These are phyloP conservation scores for Yamadazyma jaroonii DNA, from an alignment of 1,139 yeast genomes.

Conservation along the genomic window DNA sequence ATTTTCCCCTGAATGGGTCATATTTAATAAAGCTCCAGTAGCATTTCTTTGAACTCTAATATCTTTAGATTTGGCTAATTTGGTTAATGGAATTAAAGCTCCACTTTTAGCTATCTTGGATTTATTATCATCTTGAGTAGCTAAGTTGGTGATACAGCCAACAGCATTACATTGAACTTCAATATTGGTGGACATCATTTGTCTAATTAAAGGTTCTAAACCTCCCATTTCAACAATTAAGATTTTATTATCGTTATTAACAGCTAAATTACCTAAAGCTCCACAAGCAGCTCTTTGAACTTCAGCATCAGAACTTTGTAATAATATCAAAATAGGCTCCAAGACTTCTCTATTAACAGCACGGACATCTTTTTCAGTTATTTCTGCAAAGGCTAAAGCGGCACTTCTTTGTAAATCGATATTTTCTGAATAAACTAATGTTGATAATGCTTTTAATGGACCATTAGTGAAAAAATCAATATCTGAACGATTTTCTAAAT, in stretches of 20 bases:
- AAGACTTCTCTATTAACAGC: slow-evolving; percentile 88
- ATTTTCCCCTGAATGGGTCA: slow-evolving; percentile 97
- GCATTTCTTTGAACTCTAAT: slow-evolving; percentile 97
- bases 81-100: slow-evolving; percentile 91
- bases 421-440: slow-evolving; percentile 91
- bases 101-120: slow-evolving; percentile 95
- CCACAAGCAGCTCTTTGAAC: slow-evolving; percentile 99
- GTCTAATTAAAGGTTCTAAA: slow-evolving; percentile 89
- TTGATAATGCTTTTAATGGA: slow-evolving; percentile 83
- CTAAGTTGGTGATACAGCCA: slow-evolving; percentile 96
- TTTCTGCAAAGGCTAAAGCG: slow-evolving; percentile 97
- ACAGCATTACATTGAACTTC: slow-evolving; percentile 99
- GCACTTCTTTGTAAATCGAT: slow-evolving; percentile 96
- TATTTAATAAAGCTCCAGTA: slow-evolving; percentile 93
- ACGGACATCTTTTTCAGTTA: slow-evolving; percentile 92
- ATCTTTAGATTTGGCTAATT: slow-evolving; percentile 90
- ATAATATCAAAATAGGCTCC: slow-evolving; percentile 84
- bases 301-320: slow-evolving; percentile 87
- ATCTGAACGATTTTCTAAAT: slow-evolving; percentile 77
- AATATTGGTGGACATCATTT: slow-evolving; percentile 95
- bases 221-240: slow-evolving; percentile 98
- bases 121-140: slow-evolving; percentile 98
- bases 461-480: slow-evolving; percentile 93
- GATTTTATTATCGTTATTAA: slow-evolving; percentile 89
- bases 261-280: slow-evolving; percentile 95